These are phyloP conservation scores for Calonectria honghensis DNA, from an alignment of 2,329 filamentous ascomycete genomes.

Conservation along the genomic window DNA sequence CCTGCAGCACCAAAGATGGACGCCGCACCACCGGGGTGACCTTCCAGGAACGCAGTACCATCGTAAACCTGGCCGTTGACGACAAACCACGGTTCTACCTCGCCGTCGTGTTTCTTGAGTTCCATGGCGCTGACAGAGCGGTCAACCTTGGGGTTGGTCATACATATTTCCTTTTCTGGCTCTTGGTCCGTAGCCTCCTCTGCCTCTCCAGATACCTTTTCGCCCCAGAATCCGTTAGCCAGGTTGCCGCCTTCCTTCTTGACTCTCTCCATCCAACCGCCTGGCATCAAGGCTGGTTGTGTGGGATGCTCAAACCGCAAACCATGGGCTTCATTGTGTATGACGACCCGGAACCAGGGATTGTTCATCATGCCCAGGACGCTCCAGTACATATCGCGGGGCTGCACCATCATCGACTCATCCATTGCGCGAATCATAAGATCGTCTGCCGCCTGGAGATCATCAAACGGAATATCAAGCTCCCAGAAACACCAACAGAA, in stretches of 20 bases:
- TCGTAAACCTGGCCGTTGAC: slow-evolving; percentile 93
- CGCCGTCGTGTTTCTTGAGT: slow-evolving; percentile 79
- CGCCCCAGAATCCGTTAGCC: slow-evolving; percentile 89
- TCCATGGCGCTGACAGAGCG: slow-evolving; percentile 82
- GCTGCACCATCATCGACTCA: slow-evolving; percentile 89
- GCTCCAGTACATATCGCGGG: slow-evolving; percentile 96
- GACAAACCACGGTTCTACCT: slow-evolving; percentile 87
- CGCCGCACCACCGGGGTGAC: slow-evolving; percentile 89
- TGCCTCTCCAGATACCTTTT: slow-evolving; percentile 75
- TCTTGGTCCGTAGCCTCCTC: slow-evolving; percentile 67
- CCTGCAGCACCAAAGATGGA: slow-evolving; percentile 90
- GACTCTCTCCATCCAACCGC: slow-evolving; percentile 95
- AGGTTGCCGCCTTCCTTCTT: slow-evolving; percentile 89
- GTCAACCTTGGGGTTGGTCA: slow-evolving; percentile 82
- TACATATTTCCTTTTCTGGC: slow-evolving; percentile 79
- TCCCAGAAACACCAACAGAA: slow-evolving; percentile 98
- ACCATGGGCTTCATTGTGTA: slow-evolving; percentile 77
- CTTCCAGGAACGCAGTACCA: slow-evolving; percentile 86
- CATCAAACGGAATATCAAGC: slow-evolving; percentile 77
- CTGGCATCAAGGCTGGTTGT: slow-evolving; percentile 83
- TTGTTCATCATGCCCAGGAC: slow-evolving; percentile 99
- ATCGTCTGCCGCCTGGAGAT: slow-evolving; percentile 79
- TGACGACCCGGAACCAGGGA: slow-evolving; percentile 90
- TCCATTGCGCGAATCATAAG: slow-evolving; percentile 93
- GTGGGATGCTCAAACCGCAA: slow-evolving; percentile 93